Evolutionary conservation across 495 filamentous ascomycete species (phyloP), one percentile per base, ranked within the genome.

Genomic region (Melanomma pulvis-pyrius): DNA sequence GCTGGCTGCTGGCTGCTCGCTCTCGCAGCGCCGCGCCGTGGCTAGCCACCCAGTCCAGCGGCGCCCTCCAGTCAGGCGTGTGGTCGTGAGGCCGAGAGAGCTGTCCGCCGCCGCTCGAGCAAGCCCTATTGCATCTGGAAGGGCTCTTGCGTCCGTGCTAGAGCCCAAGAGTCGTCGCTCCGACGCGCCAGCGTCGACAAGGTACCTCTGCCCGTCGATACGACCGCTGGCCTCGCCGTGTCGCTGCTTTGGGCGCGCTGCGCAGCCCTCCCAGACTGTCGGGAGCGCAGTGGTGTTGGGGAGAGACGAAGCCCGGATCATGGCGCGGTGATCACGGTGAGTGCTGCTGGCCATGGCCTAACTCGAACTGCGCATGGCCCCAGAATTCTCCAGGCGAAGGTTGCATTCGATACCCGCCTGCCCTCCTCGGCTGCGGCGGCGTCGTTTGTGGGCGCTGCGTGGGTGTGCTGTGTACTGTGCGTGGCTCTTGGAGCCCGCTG

Each of bases 181-280:
- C n/a, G n/a, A n/a, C n/a, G n/a, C n/a, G n/a, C n/a, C n/a, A n/a
- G n/a, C n/a, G n/a, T n/a, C n/a, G n/a, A n/a, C n/a, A n/a, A n/a
- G n/a, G n/a, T n/a, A n/a, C n/a, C n/a, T n/a, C n/a, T n/a, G n/a
- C n/a, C n/a, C n/a, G n/a, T n/a, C n/a, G n/a, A n/a, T n/a, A n/a
- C 15, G 44, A 22, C 44, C 4, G 15, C 5, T 22, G 44, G 44
- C 44, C 21, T 25, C 12, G 61, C 51, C 30, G 25, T 19, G n/a
- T 6, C 39, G 21, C 67, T 50, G 47, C 60, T 71, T 68, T 71
- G 28, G 65, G 69, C 49, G 48, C 47, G 54, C 56, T 57, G 69
- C 69, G 69, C 65, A 68, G 64, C 60, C 22, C 56, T 60, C 48
- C 69, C 69, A 46, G 25, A n/a, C 39, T 56, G 46, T 53, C 69